Evolutionary conservation across 2,329 filamentous ascomycete species (phyloP), one percentile per base, ranked within the genome.

Genomic region (Sporothrix brasiliensis): DNA sequence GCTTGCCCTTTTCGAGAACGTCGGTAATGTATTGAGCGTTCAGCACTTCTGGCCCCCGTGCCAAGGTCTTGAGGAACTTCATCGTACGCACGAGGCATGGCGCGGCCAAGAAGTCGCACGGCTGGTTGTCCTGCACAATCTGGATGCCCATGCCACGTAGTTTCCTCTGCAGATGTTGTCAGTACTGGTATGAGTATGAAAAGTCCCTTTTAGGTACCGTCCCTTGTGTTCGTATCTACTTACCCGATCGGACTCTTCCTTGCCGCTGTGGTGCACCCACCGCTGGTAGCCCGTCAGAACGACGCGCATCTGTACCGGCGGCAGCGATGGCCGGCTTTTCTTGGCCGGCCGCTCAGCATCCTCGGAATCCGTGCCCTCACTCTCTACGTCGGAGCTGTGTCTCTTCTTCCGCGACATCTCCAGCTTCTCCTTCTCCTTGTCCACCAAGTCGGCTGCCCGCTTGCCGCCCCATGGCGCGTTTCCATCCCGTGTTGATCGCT

Each of bases 31-130:
- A 99, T 10, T 87, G 85, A 0, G 90, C 91, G 60, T 89, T 89
- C 69, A 98, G 86, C 56, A 98, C 87, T 1, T 87, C 85, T 0
- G 93, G 92, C 0, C 92, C 93, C 71, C 88, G 89, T 21, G 95
- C 93, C 39, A 99, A 82, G 14, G 93, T 93, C 72, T 90, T 91
- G 66, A 98, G 89, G 77, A 99, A 99, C 77, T 99, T 99, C 78
- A 92, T 89, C 0, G 95, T 99, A 50, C 95, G 91, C 47, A 97
- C 88, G 72, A 98, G 88, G 54, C 89, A 87, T 0, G 94, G 95
- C 3, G 94, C 94, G 47, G 93, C 93, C 13, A 99, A 87, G 78
- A 97, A 92, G 75, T 94, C 92, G 78, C 92, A 95, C 58, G 88
- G 86, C 63, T 87, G 86, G 34, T 89, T 88, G 76, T 97, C 92